Evolutionary conservation across 2,329 filamentous ascomycete genomes (phyloP).

Genomic region (Tolypocladium amazonense): DNA sequence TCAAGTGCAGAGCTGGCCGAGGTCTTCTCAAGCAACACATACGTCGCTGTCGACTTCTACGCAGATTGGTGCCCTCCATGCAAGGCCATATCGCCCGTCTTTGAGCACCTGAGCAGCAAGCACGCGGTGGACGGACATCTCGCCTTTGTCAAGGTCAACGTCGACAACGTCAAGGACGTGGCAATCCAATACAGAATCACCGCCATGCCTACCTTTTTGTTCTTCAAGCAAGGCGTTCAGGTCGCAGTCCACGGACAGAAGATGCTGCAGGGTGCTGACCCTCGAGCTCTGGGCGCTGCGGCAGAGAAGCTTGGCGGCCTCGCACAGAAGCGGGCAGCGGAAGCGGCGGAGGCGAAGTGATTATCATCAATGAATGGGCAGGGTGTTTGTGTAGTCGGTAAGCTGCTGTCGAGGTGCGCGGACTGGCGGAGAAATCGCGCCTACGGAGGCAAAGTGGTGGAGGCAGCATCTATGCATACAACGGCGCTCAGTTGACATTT

Average conservation of each 20-base stretch:
- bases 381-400: background rate
- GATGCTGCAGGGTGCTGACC: conserved; percentile 23
- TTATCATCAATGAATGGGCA: background rate
- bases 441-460: background rate
- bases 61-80: conserved; percentile 42
- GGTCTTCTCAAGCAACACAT: conserved; percentile 26
- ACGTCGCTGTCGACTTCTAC: conserved; percentile 37
- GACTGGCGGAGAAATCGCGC: background rate
- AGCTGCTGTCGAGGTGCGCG: background rate
- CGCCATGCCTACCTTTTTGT: conserved; percentile 87
- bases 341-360: conserved; percentile 2
- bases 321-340: conserved; percentile 19
- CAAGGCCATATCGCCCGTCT: conserved; percentile 35
- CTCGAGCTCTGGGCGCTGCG: conserved; percentile 17
- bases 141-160: conserved; percentile 83
- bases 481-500: background rate
- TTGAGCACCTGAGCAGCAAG: conserved; percentile 13
- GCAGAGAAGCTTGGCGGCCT: conserved; percentile 26
- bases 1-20: conserved; percentile 21
- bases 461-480: background rate
- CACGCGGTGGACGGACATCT: conserved; percentile 21
- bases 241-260: conserved; percentile 20
- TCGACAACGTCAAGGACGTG: conserved; percentile 69
- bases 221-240: conserved; percentile 64
- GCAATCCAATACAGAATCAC: conserved; percentile 67